Base-by-base conservation (phyloP, 1,284 basidiomycete species). In the Farysia itapuensis region DNA sequence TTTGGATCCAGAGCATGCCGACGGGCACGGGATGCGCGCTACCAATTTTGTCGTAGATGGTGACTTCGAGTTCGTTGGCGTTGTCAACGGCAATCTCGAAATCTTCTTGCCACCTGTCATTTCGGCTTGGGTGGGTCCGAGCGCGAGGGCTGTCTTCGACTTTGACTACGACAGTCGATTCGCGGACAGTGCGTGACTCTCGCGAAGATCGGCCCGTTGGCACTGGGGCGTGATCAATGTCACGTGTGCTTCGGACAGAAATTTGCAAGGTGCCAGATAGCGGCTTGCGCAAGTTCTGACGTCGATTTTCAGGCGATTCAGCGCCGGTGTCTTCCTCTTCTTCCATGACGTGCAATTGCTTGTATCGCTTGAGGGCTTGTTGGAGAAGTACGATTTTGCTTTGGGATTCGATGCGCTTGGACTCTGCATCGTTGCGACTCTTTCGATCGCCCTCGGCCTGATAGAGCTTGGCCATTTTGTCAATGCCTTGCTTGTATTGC, bases 401-500 rank as follows among this genome's bases (percentile, higher is more conserved):
- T 75, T 96, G 90, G 76, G 88, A 91, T 79, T 98, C 94, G 24
- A 94, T 82, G 58, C 88, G 84, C 80, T 97, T 97, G 73, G 84
- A 85, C 77, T 96, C 92, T 2, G 94, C 92, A 75, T 98, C 94
- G 23, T 69, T 70, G 38, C 63, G 67, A 35, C 64, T 70, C 40
- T 74, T 75, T 81, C 94, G 93, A 80, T 98, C 94, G 37, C 93
- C 93, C 70, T 97, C 94, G 8, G 88, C 89, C 71, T 91, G 86
- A 78, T 94, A 95, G 33, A 94, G 56, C 46, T 65, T 70, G 37
- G 89, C 89, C 93, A 99, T 99, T 81, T 97, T 97, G 79, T 98
- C 94, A 70, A 97, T 96, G 35, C 95, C 95, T 73, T 87, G 84
- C 81, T 95, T 95, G 82, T 97, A 97, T 79, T 98, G 93, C 81